phyloP scores from a whole-genome alignment of 2,329 filamentous ascomycete genomes.

The Scedosporium aurantiacum region DNA sequence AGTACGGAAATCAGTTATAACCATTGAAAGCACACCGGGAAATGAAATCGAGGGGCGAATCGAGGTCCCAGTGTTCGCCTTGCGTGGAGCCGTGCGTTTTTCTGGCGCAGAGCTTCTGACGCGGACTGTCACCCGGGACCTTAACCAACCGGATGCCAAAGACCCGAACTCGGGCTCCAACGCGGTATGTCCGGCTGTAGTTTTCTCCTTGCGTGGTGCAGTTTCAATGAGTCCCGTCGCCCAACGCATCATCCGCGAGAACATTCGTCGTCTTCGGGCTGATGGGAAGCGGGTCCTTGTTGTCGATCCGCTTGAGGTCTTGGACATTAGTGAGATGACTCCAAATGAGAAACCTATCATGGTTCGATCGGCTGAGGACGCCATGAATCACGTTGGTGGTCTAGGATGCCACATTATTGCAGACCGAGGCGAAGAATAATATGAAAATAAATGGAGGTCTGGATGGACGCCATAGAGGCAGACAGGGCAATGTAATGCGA shows the following conservation, averaged over 20 bases:
- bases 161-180: conserved; percentile 17
- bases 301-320: conserved; percentile 17
- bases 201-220: conserved; percentile 21
- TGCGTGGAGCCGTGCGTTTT: conserved; percentile 22
- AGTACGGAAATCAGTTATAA: conserved; percentile 18
- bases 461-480: no score
- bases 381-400: conserved; percentile 18
- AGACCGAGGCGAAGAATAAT: conserved; percentile 11
- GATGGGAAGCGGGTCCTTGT: conserved; percentile 18
- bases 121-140: conserved; percentile 18
- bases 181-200: conserved; percentile 17
- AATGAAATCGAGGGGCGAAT: conserved; percentile 16
- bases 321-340: conserved; percentile 12
- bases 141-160: conserved; percentile 12
- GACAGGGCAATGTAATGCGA: no score
- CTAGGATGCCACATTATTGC: conserved; percentile 17
- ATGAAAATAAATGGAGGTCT: no score
- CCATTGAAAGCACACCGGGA: conserved; percentile 16
- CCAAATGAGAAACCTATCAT: conserved; percentile 11
- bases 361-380: conserved; percentile 16
- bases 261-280: conserved; percentile 15
- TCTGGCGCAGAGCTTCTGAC: conserved; percentile 22
- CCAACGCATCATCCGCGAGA: conserved; percentile 18
- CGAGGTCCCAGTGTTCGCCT: conserved; percentile 20
- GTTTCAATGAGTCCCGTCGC: conserved; percentile 21